Conservation (phyloP, 441 rosid genomes). For the Arabidopsis lyrata region DNA sequence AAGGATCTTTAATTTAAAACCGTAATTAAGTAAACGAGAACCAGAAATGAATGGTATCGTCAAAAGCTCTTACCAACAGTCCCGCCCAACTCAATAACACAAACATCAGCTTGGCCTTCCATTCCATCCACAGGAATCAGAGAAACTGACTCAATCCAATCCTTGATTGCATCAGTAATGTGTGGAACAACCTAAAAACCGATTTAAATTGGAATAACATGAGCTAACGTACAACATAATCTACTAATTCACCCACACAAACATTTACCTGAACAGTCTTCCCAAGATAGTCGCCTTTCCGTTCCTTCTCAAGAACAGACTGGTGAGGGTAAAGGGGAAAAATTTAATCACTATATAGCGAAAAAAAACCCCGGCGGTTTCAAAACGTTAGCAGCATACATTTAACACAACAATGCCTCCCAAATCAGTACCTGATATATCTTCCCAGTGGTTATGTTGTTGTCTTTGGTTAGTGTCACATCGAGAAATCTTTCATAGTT, state of each 20-base stretch:
- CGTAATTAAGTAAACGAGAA: background rate
- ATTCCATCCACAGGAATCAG: slow-evolving; percentile 75
- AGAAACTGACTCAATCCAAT: slow-evolving; percentile 71
- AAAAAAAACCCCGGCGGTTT: background rate
- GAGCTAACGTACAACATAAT: slow-evolving; percentile 26
- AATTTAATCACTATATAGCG: slow-evolving; percentile 12
- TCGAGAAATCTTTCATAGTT: slow-evolving; percentile 81
- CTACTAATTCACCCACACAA: slow-evolving; percentile 12
- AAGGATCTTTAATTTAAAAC: background rate
- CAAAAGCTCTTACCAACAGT: slow-evolving; percentile 64
- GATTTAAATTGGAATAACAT: slow-evolving; percentile 22
- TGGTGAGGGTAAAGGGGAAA: slow-evolving; percentile 37
- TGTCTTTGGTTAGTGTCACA: slow-evolving; percentile 71
- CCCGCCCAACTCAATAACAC: slow-evolving; percentile 86
- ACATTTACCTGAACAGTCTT: slow-evolving; percentile 75
- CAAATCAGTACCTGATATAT: slow-evolving; percentile 67
- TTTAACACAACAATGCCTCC: background rate
- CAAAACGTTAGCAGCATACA: background rate
- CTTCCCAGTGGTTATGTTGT: slow-evolving; percentile 82
- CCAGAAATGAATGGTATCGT: background rate
- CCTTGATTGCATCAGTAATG: slow-evolving; percentile 72
- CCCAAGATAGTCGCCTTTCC: slow-evolving; percentile 79
- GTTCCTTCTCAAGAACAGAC: slow-evolving; percentile 85
- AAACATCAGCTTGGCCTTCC: slow-evolving; percentile 70
- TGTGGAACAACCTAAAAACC: slow-evolving; percentile 73